These are phyloP conservation scores for Fusarium continuum DNA, from an alignment of 2,329 filamentous ascomycete genomes.

Conservation along the genomic window DNA sequence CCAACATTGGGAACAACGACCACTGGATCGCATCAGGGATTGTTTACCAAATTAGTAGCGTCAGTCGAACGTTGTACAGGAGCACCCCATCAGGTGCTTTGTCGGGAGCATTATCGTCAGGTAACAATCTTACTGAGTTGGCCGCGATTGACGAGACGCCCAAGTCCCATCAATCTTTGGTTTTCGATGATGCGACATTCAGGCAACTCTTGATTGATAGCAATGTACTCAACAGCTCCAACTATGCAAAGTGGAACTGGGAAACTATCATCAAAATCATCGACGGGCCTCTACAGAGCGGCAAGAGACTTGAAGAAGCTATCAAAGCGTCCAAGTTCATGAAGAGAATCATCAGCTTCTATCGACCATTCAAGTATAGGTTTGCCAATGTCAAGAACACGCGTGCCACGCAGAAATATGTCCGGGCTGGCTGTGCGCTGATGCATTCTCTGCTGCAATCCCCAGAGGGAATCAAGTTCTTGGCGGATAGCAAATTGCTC, in stretches of 20 bases:
- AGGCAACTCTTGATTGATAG: conserved; percentile 77
- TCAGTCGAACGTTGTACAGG: conserved; percentile 90
- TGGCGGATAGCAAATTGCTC: conserved; percentile 91
- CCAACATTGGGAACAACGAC: conserved; percentile 74
- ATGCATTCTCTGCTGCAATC: conserved; percentile 89
- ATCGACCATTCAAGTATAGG: conserved; percentile 94
- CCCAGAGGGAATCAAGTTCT: conserved; percentile 81
- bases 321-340: conserved; percentile 96
- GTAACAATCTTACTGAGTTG: conserved; percentile 59
- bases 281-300: conserved; percentile 89
- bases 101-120: conserved; percentile 53
- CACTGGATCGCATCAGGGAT: conserved; percentile 87
- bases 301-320: conserved; percentile 92
- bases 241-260: conserved; percentile 98
- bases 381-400: conserved; percentile 92
- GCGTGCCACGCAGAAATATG: conserved; percentile 92
- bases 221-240: conserved; percentile 86
- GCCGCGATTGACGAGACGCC: conserved; percentile 65
- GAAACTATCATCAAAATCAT: conserved; percentile 89
- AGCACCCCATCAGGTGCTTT: conserved; percentile 65
- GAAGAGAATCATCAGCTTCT: conserved; percentile 93
- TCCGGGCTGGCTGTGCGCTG: conserved; percentile 87
- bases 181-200: conserved; percentile 69
- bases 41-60: conserved; percentile 97
- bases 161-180: conserved; percentile 57